Percentiles rank a stretch among this genome's conserved stretches.
These are phyloP conservation scores for Thelephora ganbajun DNA, from an alignment of 768 basidiomycete genomes.

Conservation along the genomic window DNA sequence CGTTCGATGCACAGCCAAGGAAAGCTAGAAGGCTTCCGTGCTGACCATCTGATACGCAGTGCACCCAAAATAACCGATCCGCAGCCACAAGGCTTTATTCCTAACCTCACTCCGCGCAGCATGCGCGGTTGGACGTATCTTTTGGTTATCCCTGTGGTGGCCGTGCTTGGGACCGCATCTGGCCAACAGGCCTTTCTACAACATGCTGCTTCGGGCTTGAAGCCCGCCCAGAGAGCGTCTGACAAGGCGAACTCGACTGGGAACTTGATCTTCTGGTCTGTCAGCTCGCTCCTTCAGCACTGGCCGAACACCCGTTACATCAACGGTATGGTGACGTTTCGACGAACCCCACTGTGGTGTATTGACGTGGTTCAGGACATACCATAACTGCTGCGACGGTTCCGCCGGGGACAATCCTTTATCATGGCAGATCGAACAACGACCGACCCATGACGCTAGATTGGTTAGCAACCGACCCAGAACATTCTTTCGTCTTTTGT, in stretches of 20 bases:
- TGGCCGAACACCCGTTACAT: neutral
- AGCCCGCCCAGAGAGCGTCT: too few species aligned
- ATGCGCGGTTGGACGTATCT: too few species aligned
- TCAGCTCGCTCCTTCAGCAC: neutral
- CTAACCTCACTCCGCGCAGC: too few species aligned
- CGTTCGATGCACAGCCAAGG: too few species aligned
- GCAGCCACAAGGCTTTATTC: too few species aligned
- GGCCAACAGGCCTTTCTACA: too few species aligned
- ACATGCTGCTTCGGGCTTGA: too few species aligned
- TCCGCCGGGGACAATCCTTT: conserved; percentile 22
- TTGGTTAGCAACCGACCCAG: conserved; percentile 26
- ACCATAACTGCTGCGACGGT: conserved; percentile 21
- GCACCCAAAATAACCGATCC: too few species aligned
- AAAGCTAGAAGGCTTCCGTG: too few species aligned
- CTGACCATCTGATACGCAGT: too few species aligned
- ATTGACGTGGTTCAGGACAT: conserved; percentile 15
- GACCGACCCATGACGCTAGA: conserved; percentile 19
- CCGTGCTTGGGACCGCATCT: too few species aligned
- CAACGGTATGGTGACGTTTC: neutral
- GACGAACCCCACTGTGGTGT: neutral
- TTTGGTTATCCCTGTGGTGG: too few species aligned
- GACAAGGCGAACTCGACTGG: neutral
- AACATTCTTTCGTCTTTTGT: conserved; percentile 16
- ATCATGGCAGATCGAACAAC: conserved; percentile 19
- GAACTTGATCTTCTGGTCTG: neutral